These are phyloP conservation scores for Hippophae rhamnoides DNA, from an alignment of 306 rosid genomes.

Conservation along the genomic window DNA sequence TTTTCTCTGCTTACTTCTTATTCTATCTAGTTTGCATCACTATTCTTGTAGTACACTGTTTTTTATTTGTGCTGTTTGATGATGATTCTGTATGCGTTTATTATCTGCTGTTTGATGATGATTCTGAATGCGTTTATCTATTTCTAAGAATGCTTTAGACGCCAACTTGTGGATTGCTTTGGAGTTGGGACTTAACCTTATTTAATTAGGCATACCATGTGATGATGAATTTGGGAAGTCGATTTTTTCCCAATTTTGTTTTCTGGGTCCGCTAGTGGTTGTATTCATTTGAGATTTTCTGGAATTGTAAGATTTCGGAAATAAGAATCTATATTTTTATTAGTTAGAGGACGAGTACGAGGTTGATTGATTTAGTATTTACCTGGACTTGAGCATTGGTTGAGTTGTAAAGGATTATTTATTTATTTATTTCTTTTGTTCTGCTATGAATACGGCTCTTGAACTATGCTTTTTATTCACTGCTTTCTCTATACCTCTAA, in stretches of 20 bases:
- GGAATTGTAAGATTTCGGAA: not conserved
- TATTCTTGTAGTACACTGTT: not conserved
- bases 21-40: not conserved
- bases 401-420: too few relatives aligned
- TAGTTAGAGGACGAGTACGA: too few relatives aligned
- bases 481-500: slow-evolving; percentile 8
- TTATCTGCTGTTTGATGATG: too few relatives aligned
- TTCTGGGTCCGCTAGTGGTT: slow-evolving; percentile 1
- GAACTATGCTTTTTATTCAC: not conserved
- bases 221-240: slow-evolving; percentile 1
- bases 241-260: slow-evolving; percentile 1
- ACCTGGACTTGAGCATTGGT: too few relatives aligned
- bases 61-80: not conserved
- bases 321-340: too few relatives aligned
- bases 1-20: not conserved
- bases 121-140: too few relatives aligned
- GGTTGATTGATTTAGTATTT: too few relatives aligned
- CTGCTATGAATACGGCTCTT: too few relatives aligned
- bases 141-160: too few relatives aligned
- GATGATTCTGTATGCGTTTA: too few relatives aligned
- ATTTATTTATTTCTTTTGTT: too few relatives aligned
- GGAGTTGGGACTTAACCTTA: not conserved
- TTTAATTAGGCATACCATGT: not conserved
- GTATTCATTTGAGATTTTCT: not conserved
- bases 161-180: slow-evolving; percentile 2